Base-by-base conservation (phyloP, 208 protist genomes). In the Leptomonas seymouri region DNA sequence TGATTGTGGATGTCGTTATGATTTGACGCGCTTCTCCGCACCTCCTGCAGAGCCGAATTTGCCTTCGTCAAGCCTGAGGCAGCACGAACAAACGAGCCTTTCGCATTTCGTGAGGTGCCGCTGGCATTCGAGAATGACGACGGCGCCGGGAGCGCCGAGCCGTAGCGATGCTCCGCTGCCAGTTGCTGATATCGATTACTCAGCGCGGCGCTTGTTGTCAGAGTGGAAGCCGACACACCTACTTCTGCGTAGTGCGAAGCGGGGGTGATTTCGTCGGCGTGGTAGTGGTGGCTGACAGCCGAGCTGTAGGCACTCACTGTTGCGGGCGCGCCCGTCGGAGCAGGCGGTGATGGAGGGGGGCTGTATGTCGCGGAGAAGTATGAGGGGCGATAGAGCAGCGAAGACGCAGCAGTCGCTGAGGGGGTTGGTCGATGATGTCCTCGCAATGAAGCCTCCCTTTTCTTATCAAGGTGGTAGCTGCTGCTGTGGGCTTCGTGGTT, bases 91-190 rank as follows among this genome's bases (percentile, higher is more conserved):
- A n/a, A n/a, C n/a, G n/a, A n/a, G n/a, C n/a, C n/a, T n/a, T n/a
- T n/a, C n/a, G n/a, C n/a, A n/a, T n/a, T n/a, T n/a, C n/a, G n/a
- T n/a, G n/a, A n/a, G n/a, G n/a, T n/a, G n/a, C n/a, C n/a, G n/a
- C n/a, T n/a, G n/a, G n/a, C n/a, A n/a, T n/a, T n/a, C n/a, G n/a
- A n/a, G n/a, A 4, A 31, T 3, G 55, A 3, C 34, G 55, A 25
- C 11, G 34, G 34, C 1, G 36, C 56, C 2, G 39, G 34, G n/a
- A 63, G 28, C 15, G 70, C 55, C 23, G 48, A 55, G 18, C 71
- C 71, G 27, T 66, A 70, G 11, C 23, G 64, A n/a, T 76, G 62
- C 64, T 71, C 55, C n/a, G 57, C 42, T 11, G 71, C 62, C 21
- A 71, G 30, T 45, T 70, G 63, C 20, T 42, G 71, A 28, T 71